Evolutionary conservation across 768 basidiomycete genomes (phyloP).

Genomic region (Xanthoconium stramineum): DNA sequence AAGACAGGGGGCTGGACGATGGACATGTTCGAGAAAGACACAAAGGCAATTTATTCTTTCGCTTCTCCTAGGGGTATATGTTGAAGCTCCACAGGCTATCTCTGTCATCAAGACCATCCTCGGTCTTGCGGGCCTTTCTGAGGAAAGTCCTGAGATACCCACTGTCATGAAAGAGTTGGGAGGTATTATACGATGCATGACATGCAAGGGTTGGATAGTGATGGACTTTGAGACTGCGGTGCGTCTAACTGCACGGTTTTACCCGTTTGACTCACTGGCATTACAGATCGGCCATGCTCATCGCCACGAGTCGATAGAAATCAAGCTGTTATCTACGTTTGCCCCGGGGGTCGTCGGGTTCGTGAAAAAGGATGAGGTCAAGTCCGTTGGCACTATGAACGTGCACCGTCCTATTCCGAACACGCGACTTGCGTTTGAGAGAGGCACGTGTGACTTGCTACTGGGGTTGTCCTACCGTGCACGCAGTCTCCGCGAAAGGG

Average conservation of each 20-base stretch:
- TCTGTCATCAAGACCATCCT: conserved; percentile 40
- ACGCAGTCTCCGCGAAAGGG: conserved; percentile 31
- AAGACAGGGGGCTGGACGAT: conserved; percentile 43
- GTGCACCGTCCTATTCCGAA: accelerated
- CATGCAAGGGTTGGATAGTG: conserved; percentile 47
- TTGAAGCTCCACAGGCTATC: conserved; percentile 41
- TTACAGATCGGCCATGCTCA: conserved; percentile 62
- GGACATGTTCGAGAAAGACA: conserved; percentile 54
- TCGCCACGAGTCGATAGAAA: conserved; percentile 53
- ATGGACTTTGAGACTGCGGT: conserved; percentile 50
- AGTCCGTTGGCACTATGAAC: too few relatives aligned
- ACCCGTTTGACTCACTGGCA: neutral
- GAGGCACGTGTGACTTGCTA: conserved; percentile 20
- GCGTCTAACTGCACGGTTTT: conserved; percentile 14
- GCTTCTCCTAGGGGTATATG: neutral
- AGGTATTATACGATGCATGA: conserved; percentile 41
- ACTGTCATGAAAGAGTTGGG: conserved; percentile 24
- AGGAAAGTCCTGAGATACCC: conserved; percentile 27
- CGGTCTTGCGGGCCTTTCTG: conserved; percentile 27
- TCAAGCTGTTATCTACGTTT: conserved; percentile 30
- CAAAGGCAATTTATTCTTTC: conserved; percentile 39
- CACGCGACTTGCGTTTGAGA: conserved; percentile 16
- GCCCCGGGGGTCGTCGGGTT: neutral
- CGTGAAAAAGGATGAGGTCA: neutral
- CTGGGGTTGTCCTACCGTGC: conserved; percentile 19